phyloP scores from a whole-genome alignment of 2,329 filamentous ascomycete genomes.

The Fusarium sp. region DNA sequence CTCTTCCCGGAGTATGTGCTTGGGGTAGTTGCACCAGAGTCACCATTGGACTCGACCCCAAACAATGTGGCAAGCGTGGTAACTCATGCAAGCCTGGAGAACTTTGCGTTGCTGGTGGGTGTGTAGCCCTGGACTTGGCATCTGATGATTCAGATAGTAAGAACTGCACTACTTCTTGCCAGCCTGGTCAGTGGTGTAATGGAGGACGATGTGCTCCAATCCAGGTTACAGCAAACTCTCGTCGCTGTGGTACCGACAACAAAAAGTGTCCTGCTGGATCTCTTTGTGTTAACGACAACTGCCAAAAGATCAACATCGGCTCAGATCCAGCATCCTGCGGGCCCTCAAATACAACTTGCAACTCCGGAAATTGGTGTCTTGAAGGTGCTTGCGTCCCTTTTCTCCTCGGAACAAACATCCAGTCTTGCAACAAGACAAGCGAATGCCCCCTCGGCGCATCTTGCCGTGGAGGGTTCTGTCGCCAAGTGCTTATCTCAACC shows the following conservation, averaged over 20 bases:
- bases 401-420: constrained; percentile 31
- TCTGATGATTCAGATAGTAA: not conserved
- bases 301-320: constrained; percentile 33
- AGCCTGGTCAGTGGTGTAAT: constrained; percentile 36
- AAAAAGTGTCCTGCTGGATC: constrained; percentile 19
- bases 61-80: constrained; percentile 19
- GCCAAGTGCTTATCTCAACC: constrained; percentile 26
- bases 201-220: constrained; percentile 30
- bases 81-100: constrained; percentile 36
- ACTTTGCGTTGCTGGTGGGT: constrained; percentile 34
- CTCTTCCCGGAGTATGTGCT: constrained; percentile 28
- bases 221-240: constrained; percentile 25
- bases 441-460: constrained; percentile 20
- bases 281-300: constrained; percentile 35
- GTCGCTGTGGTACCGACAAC: constrained; percentile 13
- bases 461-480: constrained; percentile 24
- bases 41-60: constrained; percentile 34
- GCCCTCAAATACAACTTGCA: constrained; percentile 16
- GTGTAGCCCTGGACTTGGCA: constrained; percentile 21
- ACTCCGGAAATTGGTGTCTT: constrained; percentile 39
- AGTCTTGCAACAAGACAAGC: constrained; percentile 23
- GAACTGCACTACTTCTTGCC: constrained; percentile 13
- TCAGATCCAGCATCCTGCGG: constrained; percentile 33
- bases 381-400: constrained; percentile 35
- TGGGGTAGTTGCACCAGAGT: constrained; percentile 36